These are phyloP conservation scores for Mortierella sp. DNA, from an alignment of 371 early-diverging fungal species.

Conservation along the genomic window DNA sequence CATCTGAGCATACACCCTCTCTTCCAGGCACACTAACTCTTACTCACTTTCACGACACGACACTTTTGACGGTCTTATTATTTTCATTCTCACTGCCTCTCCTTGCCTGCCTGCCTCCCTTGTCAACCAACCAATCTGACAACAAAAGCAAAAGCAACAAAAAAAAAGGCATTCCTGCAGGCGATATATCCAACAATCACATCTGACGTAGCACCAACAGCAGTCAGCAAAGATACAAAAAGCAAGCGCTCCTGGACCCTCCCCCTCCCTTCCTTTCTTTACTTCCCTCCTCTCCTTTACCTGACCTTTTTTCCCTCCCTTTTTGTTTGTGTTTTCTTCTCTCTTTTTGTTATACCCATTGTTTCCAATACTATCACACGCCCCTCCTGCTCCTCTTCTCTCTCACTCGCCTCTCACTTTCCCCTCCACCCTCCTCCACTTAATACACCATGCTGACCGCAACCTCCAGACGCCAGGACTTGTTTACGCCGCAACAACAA, in stretches of 20 bases:
- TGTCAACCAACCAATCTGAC: background rate
- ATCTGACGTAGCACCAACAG: constrained; percentile 26
- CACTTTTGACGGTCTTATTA: background rate
- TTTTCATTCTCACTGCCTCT: background rate
- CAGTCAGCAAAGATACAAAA: background rate
- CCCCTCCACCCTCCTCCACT: background rate
- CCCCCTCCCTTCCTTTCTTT: constrained; percentile 10
- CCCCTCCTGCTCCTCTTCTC: background rate
- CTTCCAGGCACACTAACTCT: background rate
- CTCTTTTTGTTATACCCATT: constrained; percentile 13
- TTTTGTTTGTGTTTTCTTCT: background rate
- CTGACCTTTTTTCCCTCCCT: background rate
- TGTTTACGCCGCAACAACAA: constrained; percentile 36
- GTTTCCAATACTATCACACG: constrained; percentile 7
- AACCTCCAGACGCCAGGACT: constrained; percentile 46
- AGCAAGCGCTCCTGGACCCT: background rate
- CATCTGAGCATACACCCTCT: constrained; percentile 1
- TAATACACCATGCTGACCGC: constrained; percentile 51
- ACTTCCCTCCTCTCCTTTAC: background rate
- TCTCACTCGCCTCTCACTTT: background rate
- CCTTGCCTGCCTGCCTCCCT: background rate
- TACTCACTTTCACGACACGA: background rate
- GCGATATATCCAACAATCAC: background rate
- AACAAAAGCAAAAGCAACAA: background rate
- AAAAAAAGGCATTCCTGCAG: constrained; percentile 4